These are phyloP conservation scores for Penicillium polonicum DNA, from an alignment of 2,329 filamentous ascomycete species.

Conservation along the genomic window DNA sequence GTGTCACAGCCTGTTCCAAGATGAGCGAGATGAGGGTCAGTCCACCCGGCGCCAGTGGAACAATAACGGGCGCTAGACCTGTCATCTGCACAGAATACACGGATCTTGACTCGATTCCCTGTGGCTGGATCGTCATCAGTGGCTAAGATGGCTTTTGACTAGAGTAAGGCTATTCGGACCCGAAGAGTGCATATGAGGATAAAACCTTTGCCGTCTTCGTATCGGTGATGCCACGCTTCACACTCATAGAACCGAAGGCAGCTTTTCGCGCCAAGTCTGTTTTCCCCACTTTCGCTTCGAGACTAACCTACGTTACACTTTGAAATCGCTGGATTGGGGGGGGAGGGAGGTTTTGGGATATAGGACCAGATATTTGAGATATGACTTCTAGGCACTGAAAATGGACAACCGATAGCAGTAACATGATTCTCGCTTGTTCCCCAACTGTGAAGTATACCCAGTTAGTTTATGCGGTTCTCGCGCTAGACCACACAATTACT, in stretches of 20 bases:
- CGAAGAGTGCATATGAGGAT: not conserved
- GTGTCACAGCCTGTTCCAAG: not conserved
- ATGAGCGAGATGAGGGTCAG: slow-evolving; percentile 8
- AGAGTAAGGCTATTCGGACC: not conserved
- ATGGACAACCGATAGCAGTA: not conserved
- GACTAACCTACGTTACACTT: not conserved
- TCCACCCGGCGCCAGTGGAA: slow-evolving; percentile 17
- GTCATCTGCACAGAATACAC: slow-evolving; percentile 8
- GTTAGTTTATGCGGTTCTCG: not conserved
- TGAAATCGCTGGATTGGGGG: not conserved
- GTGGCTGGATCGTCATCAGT: slow-evolving; percentile 11
- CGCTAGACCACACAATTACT: not conserved
- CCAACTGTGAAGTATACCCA: not conserved
- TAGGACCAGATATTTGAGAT: not conserved
- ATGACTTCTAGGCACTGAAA: not conserved
- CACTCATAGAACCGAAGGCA: not conserved
- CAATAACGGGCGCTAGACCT: slow-evolving; percentile 6
- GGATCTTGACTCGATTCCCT: slow-evolving; percentile 8
- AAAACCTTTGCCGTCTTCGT: not conserved
- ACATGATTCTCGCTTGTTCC: not conserved
- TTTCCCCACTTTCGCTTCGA: not conserved
- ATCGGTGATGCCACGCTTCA: not conserved
- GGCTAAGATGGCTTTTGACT: not conserved
- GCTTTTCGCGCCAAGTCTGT: no score
- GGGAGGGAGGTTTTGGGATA: no score